Percentiles rank a stretch among this genome's conserved stretches.
Evolutionary conservation across 163 green algal species (phyloP).

Genomic region (Prototheca cutis): DNA sequence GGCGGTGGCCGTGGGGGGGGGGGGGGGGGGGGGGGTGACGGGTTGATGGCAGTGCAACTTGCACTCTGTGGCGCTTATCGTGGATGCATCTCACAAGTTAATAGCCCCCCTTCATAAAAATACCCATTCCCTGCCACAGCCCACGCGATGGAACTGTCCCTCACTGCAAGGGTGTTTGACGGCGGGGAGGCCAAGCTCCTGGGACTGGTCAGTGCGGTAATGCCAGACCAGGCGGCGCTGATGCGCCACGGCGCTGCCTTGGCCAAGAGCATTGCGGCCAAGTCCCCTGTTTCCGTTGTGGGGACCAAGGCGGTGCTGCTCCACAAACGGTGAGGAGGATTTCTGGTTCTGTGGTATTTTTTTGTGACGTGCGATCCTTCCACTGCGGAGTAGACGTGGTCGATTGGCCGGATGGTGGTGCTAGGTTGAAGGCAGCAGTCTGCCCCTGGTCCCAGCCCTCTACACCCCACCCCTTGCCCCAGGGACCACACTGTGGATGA

Average conservation of each 20-base stretch:
- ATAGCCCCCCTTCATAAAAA: no score
- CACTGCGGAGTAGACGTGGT: no score
- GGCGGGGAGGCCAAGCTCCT: conserved; percentile 49
- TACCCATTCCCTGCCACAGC: no score
- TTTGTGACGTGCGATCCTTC: no score
- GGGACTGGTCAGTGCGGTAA: conserved; percentile 49
- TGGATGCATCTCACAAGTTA: no score
- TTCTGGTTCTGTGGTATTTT: no score
- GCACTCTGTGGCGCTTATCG: no score
- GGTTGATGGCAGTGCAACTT: conserved; percentile 51
- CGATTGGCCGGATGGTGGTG: no score
- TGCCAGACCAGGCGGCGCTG: conserved; percentile 26
- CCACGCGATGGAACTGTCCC: conserved; percentile 48
- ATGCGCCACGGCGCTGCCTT: conserved; percentile 25
- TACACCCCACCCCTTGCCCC: conserved; percentile 1
- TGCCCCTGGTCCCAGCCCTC: not conserved
- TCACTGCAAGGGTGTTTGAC: conserved; percentile 57
- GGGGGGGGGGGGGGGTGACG: not conserved
- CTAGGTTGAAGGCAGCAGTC: no score
- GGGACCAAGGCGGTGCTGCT: conserved; percentile 83
- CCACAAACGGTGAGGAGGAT: conserved; percentile 24
- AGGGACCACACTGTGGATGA: conserved; percentile 47
- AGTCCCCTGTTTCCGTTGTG: conserved; percentile 59
- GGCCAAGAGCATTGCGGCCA: conserved; percentile 55
- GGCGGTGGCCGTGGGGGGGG: no score